phyloP scores from a whole-genome alignment of 495 filamentous ascomycete species.

The Xylaria cubensis region DNA sequence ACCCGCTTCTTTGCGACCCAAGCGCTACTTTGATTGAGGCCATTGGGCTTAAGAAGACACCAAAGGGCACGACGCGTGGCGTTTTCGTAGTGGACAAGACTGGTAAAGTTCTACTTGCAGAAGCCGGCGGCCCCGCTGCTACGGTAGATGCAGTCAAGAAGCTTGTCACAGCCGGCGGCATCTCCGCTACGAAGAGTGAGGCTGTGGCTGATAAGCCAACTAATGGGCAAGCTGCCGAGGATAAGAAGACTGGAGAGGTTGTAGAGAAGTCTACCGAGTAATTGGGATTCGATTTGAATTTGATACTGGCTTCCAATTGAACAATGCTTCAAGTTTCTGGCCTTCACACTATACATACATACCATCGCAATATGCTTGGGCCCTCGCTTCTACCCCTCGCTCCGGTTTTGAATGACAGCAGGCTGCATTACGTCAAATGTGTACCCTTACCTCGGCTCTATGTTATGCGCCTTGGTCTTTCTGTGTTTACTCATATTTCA shows the following conservation, averaged over 20 bases:
- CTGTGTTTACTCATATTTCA: neutral
- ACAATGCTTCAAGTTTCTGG: conserved; percentile 16
- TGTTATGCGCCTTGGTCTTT: neutral
- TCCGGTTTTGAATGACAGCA: conserved; percentile 6
- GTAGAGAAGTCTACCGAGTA: conserved; percentile 30
- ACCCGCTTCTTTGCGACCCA: conserved; percentile 86
- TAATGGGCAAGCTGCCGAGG: conserved; percentile 31
- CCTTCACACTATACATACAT: conserved; percentile 2
- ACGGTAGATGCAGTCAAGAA: conserved; percentile 65
- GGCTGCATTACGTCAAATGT: conserved; percentile 14
- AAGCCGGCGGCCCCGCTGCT: conserved; percentile 63
- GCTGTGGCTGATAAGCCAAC: conserved; percentile 32
- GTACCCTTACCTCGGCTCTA: neutral
- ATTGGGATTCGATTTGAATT: conserved; percentile 14
- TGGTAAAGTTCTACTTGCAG: conserved; percentile 68
- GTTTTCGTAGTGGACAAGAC: conserved; percentile 86
- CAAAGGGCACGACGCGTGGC: conserved; percentile 79
- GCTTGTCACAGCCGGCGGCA: conserved; percentile 46
- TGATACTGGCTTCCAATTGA: conserved; percentile 18
- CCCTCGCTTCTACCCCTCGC: conserved; percentile 5
- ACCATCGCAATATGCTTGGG: conserved; percentile 21
- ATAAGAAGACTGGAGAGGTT: conserved; percentile 34
- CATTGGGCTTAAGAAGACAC: conserved; percentile 76
- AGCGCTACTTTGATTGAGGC: conserved; percentile 71
- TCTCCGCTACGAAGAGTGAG: conserved; percentile 30